phyloP scores from a whole-genome alignment of 192 early-diverging fungal genomes.

The Helicostylum pulchrum region DNA sequence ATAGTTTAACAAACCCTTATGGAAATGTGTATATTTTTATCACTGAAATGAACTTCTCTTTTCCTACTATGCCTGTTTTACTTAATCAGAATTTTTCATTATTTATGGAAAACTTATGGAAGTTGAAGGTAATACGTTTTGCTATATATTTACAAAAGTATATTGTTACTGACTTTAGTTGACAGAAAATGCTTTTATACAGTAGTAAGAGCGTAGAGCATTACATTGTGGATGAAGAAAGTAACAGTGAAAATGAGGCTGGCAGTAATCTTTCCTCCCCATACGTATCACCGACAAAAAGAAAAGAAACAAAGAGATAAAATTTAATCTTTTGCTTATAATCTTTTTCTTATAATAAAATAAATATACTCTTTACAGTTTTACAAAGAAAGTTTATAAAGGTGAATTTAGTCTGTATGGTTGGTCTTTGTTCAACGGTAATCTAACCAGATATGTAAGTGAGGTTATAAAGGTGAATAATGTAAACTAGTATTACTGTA shows the following conservation, averaged over 20 bases:
- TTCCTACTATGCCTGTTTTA: not conserved
- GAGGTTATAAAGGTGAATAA: no score
- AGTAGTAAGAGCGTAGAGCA: not conserved
- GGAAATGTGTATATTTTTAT: not conserved
- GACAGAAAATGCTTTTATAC: constrained; percentile 1
- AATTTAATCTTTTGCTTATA: not conserved
- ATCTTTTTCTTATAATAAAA: not conserved
- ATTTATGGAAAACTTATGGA: constrained; percentile 1
- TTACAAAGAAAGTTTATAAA: not conserved
- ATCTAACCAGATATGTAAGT: no score
- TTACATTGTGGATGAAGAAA: not conserved
- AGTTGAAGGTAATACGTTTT: not conserved
- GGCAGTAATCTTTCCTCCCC: not conserved
- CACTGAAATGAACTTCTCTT: not conserved
- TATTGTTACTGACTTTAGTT: not conserved
- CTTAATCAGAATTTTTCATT: not conserved
- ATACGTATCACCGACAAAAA: not conserved
- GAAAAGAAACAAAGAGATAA: not conserved
- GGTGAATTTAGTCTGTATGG: not conserved
- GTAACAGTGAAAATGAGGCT: not conserved
- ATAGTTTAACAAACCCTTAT: not conserved
- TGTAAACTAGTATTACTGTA: no score
- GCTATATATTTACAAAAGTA: constrained; percentile 1
- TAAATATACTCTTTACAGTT: not conserved
- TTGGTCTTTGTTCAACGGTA: not conserved